phyloP scores from a whole-genome alignment of 176 grass and related monocot species.

The Triticum dicoccoides region DNA sequence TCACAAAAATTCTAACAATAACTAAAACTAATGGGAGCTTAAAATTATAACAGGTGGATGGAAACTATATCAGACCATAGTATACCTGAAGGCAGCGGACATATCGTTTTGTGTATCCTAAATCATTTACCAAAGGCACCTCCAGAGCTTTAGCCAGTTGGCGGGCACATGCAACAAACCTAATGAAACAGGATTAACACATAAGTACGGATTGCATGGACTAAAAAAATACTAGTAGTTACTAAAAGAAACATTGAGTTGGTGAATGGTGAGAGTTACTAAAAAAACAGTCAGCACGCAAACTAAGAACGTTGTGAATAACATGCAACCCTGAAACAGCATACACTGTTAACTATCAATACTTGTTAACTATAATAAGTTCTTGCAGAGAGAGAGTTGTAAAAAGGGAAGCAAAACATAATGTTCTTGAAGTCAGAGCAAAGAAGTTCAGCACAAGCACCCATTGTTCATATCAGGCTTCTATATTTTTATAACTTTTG shows the following conservation, averaged over 20 bases:
- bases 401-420: background rate
- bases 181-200: conserved; percentile 37
- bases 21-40: background rate
- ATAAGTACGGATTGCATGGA: conserved; percentile 18
- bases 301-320: background rate
- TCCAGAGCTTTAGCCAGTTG: conserved; percentile 89
- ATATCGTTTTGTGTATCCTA: conserved; percentile 99
- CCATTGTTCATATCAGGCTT: background rate
- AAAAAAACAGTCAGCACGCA: background rate
- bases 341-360: background rate
- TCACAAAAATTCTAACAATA: background rate
- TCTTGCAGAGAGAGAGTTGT: conserved; percentile 3
- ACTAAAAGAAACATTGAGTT: background rate
- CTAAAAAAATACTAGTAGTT: background rate
- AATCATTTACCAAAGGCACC: conserved; percentile 97
- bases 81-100: conserved; percentile 97
- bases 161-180: conserved; percentile 85
- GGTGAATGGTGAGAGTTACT: background rate
- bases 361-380: background rate
- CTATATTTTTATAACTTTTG: conserved; percentile 1
- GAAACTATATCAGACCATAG: background rate
- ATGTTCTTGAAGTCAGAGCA: background rate
- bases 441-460: background rate
- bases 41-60: conserved; percentile 11
- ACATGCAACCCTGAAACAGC: background rate